phyloP scores from a whole-genome alignment of 2,329 filamentous ascomycete genomes.

The Penicillium sp. region DNA sequence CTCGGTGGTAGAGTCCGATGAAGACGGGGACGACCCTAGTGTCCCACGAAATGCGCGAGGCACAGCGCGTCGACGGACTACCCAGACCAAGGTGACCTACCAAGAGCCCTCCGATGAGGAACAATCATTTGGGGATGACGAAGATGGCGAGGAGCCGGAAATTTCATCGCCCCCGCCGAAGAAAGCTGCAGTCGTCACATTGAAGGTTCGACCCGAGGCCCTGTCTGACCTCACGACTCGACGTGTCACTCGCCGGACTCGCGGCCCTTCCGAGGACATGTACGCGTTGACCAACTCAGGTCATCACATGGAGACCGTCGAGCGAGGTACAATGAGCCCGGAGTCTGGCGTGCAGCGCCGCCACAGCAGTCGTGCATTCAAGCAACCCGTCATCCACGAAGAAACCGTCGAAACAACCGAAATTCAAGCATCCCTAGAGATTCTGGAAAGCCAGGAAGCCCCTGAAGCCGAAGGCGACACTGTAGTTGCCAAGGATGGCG shows the following conservation, averaged over 20 bases:
- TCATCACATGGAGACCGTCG: constrained; percentile 57
- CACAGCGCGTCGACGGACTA: constrained; percentile 57
- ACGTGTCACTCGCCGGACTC: constrained; percentile 61
- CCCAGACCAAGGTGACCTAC: constrained; percentile 56
- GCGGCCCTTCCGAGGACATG: constrained; percentile 59
- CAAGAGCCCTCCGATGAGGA: constrained; percentile 52
- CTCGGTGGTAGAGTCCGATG: constrained; percentile 49
- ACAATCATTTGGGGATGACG: constrained; percentile 29
- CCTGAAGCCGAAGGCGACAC: constrained; percentile 41
- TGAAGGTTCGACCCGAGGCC: constrained; percentile 33
- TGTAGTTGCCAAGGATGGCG: constrained; percentile 24
- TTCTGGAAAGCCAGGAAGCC: constrained; percentile 43
- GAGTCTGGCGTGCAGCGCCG: constrained; percentile 39
- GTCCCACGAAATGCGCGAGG: constrained; percentile 61
- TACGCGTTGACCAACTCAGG: constrained; percentile 62
- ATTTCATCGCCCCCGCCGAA: constrained; percentile 16
- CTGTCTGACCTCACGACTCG: constrained; percentile 39
- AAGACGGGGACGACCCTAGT: constrained; percentile 39
- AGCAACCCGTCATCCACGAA: constrained; percentile 47
- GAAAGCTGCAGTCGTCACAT: constrained; percentile 32
- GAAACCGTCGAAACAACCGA: constrained; percentile 51
- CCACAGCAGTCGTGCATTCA: constrained; percentile 43
- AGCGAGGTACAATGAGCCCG: constrained; percentile 57
- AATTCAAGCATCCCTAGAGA: constrained; percentile 45
- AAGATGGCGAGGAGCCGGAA: constrained; percentile 25